Evolutionary conservation across 2,329 filamentous ascomycete genomes (phyloP), one percentile per base, ranked within the genome.

Genomic region (Cordyceps cicadae): DNA sequence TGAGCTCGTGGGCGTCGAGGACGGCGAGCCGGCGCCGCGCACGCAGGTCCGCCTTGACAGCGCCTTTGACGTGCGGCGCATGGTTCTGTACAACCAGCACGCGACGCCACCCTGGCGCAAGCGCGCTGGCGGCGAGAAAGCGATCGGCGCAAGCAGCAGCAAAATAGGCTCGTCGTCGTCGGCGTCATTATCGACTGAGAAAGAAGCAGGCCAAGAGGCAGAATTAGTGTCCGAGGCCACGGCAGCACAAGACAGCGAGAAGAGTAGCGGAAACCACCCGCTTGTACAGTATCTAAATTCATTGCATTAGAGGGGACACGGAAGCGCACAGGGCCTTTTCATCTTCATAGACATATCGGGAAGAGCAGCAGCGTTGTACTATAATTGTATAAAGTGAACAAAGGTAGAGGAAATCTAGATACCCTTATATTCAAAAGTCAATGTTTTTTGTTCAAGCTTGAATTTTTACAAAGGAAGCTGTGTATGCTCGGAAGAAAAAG

Each of bases 1-100:
- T 32, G 26, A 34, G 26, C 68, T 81, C 6, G 75, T 80, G 64
- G 70, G 75, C n/a, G 66, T 77, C 0, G 63, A 67, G 2, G 65
- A 62, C 6, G 63, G 68, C 26, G 26, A n/a, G 2, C 24, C 45
- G 32, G 7, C 43, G n/a, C n/a, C 9, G n/a, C 46, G 45, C 11
- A 52, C 29, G 1, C 26, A 53, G 8, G 56, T 59, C 39, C 11
- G 37, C 9, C 39, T 59, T 7, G 56, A 59, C 49, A 17, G 21
- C 24, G n/a, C 26, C 4, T 59, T 59, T 46, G 49, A 59, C 12
- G 6, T 29, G n/a, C 37, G 56, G n/a, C 56, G 56, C 37, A 59
- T 59, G 56, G 48, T 59, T 6, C 17, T 50, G 7, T 59, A 59
- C 39, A 59, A 53, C 8, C 48, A 53, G 56, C 37, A 34, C n/a